Evolutionary conservation across 2,329 filamentous ascomycete genomes (phyloP).

Genomic region (Trichoderma atroviride): DNA sequence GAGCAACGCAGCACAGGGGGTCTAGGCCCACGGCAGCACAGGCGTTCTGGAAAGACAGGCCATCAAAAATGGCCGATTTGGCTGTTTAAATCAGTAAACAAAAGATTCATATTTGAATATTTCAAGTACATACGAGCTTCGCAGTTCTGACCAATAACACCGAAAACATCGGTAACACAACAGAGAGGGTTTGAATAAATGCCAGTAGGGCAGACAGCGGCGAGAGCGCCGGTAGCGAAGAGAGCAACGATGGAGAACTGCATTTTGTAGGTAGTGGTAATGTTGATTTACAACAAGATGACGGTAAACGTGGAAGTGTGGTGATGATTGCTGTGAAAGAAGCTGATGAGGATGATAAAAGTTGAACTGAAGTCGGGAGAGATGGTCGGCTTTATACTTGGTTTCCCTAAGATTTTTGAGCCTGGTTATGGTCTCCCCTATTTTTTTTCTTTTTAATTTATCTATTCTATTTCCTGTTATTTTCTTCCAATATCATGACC

Average conservation of each 20-base stretch:
- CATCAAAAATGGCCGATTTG: accelerated
- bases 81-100: background rate
- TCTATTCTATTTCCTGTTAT: background rate
- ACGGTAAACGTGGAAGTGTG: background rate
- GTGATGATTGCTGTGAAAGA: background rate
- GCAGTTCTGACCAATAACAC: background rate
- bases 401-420: background rate
- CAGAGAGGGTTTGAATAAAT: conserved; percentile 1
- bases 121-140: background rate
- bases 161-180: background rate
- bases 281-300: background rate
- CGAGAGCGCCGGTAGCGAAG: background rate
- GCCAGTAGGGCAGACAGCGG: conserved; percentile 4
- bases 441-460: too few relatives aligned
- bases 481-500: background rate
- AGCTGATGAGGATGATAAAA: background rate
- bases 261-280: background rate
- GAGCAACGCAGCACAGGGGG: background rate
- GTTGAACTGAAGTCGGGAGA: background rate
- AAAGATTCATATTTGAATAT: background rate
- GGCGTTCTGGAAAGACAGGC: background rate
- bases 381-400: background rate
- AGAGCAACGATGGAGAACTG: background rate
- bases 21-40: background rate
- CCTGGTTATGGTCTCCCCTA: background rate